A percentile compares a stretch with the other conserved stretches of the same genome.
These are phyloP conservation scores for Ambrosiella xylebori DNA, from an alignment of 2,329 filamentous ascomycete species.

Conservation along the genomic window DNA sequence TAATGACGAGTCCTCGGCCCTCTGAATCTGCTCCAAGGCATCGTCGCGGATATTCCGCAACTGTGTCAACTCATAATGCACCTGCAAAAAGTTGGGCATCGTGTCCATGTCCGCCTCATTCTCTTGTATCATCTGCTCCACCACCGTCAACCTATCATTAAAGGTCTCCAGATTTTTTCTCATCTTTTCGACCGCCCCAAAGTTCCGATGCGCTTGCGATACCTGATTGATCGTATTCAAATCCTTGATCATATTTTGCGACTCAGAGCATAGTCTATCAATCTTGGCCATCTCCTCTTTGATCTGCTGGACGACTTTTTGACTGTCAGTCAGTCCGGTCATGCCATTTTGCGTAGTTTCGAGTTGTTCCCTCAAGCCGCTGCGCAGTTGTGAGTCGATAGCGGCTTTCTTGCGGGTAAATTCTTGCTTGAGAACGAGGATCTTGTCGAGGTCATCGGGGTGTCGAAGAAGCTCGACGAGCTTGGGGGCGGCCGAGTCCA, in stretches of 20 bases:
- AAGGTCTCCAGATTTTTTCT: constrained; percentile 79
- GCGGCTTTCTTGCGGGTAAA: constrained; percentile 87
- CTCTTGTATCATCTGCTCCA: constrained; percentile 63
- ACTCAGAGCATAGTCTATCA: constrained; percentile 90
- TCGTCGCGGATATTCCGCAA: constrained; percentile 89
- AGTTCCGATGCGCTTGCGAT: constrained; percentile 90
- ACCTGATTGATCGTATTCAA: constrained; percentile 85
- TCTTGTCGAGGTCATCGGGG: constrained; percentile 94
- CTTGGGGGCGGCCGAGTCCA: constrained; percentile 57
- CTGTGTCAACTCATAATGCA: constrained; percentile 84
- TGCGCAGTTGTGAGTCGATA: constrained; percentile 77
- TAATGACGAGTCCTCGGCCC: constrained; percentile 53
- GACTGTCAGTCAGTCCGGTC: constrained; percentile 71
- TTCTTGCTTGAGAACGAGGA: constrained; percentile 72
- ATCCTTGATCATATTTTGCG: constrained; percentile 92
- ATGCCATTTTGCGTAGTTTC: constrained; percentile 90
- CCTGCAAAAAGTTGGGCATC: constrained; percentile 77
- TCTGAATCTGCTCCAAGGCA: constrained; percentile 87
- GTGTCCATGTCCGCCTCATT: constrained; percentile 76
- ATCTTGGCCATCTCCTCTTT: constrained; percentile 99
- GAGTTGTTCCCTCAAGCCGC: constrained; percentile 77
- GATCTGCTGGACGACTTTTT: constrained; percentile 79
- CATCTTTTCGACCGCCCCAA: constrained; percentile 86
- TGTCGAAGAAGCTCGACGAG: constrained; percentile 86
- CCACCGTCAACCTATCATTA: constrained; percentile 53